Evolutionary conservation across 805 yeast genomes (phyloP).

Genomic region (Komagataella mondaviorum): DNA sequence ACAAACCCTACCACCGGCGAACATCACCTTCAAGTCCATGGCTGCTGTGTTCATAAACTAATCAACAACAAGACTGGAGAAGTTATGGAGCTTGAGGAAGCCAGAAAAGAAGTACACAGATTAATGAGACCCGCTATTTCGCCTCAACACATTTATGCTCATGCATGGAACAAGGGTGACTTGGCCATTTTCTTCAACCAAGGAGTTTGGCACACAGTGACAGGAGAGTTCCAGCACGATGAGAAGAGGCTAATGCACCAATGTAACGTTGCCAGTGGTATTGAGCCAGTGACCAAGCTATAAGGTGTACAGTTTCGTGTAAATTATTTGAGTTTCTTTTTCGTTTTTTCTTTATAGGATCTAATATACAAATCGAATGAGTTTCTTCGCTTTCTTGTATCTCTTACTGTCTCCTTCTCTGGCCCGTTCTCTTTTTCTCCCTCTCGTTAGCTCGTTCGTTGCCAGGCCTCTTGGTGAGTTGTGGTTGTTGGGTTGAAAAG

Average conservation of each 20-base stretch:
- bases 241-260: slow-evolving; percentile 86
- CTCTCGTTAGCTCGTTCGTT: slow-evolving; percentile 1
- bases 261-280: slow-evolving; percentile 79
- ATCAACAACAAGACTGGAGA: slow-evolving; percentile 41
- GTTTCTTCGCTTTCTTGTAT: background rate
- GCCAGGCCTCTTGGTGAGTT: background rate
- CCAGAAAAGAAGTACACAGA: slow-evolving; percentile 57
- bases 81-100: slow-evolving; percentile 50
- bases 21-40: slow-evolving; percentile 79
- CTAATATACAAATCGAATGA: background rate
- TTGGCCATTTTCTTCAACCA: slow-evolving; percentile 77
- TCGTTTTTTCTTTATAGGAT: background rate
- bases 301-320: background rate
- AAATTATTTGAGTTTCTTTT: background rate
- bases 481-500: background rate
- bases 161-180: slow-evolving; percentile 76
- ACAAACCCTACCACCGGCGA: slow-evolving; percentile 78
- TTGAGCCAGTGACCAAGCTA: slow-evolving; percentile 35
- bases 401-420: background rate
- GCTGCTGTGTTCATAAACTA: slow-evolving; percentile 69
- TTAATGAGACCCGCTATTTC: slow-evolving; percentile 79
- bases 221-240: slow-evolving; percentile 72
- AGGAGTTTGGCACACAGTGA: slow-evolving; percentile 87
- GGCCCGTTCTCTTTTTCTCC: background rate
- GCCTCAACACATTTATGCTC: slow-evolving; percentile 65